Evolutionary conservation across 1,284 basidiomycete species (phyloP), one percentile per base, ranked within the genome.

Genomic region (Pseudozyma thailandica): DNA sequence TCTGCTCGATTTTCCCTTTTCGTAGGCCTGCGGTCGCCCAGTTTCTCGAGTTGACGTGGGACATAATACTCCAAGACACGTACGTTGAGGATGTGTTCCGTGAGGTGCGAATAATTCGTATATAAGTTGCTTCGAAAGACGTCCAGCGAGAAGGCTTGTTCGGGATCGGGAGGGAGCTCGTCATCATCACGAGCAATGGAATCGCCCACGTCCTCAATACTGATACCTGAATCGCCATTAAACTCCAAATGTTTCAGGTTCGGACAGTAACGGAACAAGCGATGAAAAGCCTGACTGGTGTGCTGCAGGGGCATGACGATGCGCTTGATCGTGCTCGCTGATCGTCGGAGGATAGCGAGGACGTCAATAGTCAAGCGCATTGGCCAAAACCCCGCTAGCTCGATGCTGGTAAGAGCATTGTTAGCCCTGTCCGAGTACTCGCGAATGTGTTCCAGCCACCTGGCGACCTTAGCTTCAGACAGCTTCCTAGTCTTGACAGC

Each of bases 201-300:
- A n/a, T n/a, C n/a, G n/a, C 27, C 25, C 10, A 4, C 27, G 25
- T 6, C 6, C 4, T 21, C 35, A 12, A 20, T 21, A 20, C 20
- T 12, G 9, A 39, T 18, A 8, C 3, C n/a, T 6, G 6, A 9
- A 16, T 4, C 7, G 48, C 26, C n/a, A 1, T 18, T 20, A 20
- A 15, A 15, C 12, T 31, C 26, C 16, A 69, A 37, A 2, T 15
- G 18, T 13, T 41, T 47, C 4, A 69, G 50, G 2, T 27, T 43
- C 12, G 50, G 54, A 18, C 65, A 69, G 20, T 47, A 39, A 1
- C 44, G 33, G 28, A 54, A 62, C n/a, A 8, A 69, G 54, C 12
- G 10, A n/a, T 2, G 42, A 10, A 51, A 62, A 62, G 23, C 50
- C 45, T 0, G 2, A 0, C 1, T 9, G 0, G 4, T 51, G 6